phyloP scores from a whole-genome alignment of 768 basidiomycete genomes.

The Auricularia sp. region DNA sequence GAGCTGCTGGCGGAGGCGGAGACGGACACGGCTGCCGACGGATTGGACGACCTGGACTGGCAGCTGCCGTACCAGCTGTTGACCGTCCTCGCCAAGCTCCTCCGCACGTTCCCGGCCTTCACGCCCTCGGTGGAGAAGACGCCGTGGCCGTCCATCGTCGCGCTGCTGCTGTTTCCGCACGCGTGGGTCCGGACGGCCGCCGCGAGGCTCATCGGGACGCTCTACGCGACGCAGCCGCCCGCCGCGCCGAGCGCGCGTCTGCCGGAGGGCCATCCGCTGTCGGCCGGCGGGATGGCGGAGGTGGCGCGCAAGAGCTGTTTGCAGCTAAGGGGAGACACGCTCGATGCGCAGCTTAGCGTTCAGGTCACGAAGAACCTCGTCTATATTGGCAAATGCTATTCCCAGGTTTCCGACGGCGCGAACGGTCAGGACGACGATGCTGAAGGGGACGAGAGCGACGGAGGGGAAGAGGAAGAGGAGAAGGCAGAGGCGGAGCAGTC shows the following conservation, averaged over 20 bases:
- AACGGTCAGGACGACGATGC: slow-evolving; percentile 6
- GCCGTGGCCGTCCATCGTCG: slow-evolving; percentile 51
- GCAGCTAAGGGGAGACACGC: slow-evolving; percentile 72
- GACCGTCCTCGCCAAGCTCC: slow-evolving; percentile 50
- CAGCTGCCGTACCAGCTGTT: slow-evolving; percentile 75
- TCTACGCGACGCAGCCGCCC: slow-evolving; percentile 46
- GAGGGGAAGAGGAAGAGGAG: slow-evolving; percentile 15
- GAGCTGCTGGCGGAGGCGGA: slow-evolving; percentile 29
- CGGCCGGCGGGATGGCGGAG: slow-evolving; percentile 47
- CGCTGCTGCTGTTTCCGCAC: slow-evolving; percentile 79
- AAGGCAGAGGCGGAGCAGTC: slow-evolving; percentile 7
- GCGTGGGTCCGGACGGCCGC: slow-evolving; percentile 86
- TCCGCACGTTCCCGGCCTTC: slow-evolving; percentile 34
- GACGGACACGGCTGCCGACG: slow-evolving; percentile 20
- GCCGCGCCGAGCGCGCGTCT: slow-evolving; percentile 24
- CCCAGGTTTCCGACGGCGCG: slow-evolving; percentile 24
- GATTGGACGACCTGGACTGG: slow-evolving; percentile 61
- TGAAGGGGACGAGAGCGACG: slow-evolving; percentile 3
- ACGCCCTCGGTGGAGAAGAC: slow-evolving; percentile 23
- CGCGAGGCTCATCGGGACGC: slow-evolving; percentile 61
- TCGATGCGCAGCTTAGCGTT: slow-evolving; percentile 61
- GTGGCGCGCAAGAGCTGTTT: slow-evolving; percentile 62
- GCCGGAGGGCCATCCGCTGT: slow-evolving; percentile 35
- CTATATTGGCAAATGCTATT: slow-evolving; percentile 82
- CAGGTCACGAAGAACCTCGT: slow-evolving; percentile 91